Base-by-base conservation (phyloP, 768 basidiomycete species). In the Phlegmacium glaucopus region DNA sequence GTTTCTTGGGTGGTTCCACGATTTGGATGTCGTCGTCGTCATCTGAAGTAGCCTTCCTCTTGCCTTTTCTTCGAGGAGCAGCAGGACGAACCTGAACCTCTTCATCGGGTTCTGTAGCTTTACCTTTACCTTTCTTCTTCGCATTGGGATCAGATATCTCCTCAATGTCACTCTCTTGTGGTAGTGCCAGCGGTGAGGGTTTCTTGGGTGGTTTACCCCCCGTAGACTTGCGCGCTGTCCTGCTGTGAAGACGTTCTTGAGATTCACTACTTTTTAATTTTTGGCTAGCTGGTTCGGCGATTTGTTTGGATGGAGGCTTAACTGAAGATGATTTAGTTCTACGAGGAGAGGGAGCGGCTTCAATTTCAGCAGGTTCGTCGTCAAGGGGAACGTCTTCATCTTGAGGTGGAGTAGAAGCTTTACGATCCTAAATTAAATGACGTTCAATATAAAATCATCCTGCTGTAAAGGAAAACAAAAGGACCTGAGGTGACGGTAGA, bases 1-100 rank as follows among this genome's bases (percentile, higher is more conserved):
- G 45, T 25, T 52, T 44, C 29, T 49, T 56, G 22, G 57, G 52
- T 35, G 41, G 41, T 12, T 60, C 59, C 2, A 54, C 52, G 16
- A 56, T 56, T 41, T 64, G 57, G 18, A 58, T 51, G 4, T 64
- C 63, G 38, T 52, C 45, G 37, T 57, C 51, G 32, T 47, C 49
- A 15, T 44, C 50, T 36, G 48, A 43, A 9, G 46, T 37, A 7
- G 45, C 53, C 37, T 57, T 57, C n/a, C 68, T 67, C 51, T 77
- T 80, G 1, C 69, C 70, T 51, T 68, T 72, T 10, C 40, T 67
- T 70, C 18, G 52, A 48, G 22, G 42, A 36, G 42, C 58, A 26
- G 56, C 61, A n/a, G 54, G 58, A 28, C 55, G 61, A 32, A 52
- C 50, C 12, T 57, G 48, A 26, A 56, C 49, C 17, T 54, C 55